These are phyloP conservation scores for Zymoseptoria tritici DNA, from an alignment of 2,329 filamentous ascomycete genomes.

Conservation along the genomic window DNA sequence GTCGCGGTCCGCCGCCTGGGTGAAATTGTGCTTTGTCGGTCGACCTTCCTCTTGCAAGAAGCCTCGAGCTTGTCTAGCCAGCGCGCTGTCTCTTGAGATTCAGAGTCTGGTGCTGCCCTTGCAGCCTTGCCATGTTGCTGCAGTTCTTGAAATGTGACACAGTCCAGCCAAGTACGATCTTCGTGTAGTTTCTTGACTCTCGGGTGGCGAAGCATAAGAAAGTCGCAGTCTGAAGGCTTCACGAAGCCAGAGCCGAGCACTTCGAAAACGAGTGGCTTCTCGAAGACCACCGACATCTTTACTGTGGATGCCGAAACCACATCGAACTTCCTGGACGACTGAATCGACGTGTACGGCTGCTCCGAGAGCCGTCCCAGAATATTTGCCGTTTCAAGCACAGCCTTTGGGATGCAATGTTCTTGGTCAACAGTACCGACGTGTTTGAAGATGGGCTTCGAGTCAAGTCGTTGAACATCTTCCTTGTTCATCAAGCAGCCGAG, in stretches of 20 bases:
- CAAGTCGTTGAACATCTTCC: constrained; percentile 46
- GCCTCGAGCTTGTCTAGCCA: constrained; percentile 57
- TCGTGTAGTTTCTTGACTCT: constrained; percentile 67
- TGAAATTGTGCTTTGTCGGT: constrained; percentile 18
- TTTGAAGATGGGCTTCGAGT: constrained; percentile 53
- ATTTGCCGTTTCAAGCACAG: constrained; percentile 39
- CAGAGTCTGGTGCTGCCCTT: constrained; percentile 44
- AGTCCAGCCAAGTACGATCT: constrained; percentile 63
- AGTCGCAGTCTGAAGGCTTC: constrained; percentile 59
- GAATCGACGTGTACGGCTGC: constrained; percentile 22
- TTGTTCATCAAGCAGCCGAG: constrained; percentile 69
- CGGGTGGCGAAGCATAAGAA: constrained; percentile 71
- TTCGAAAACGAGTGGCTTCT: constrained; percentile 67
- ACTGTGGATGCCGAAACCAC: constrained; percentile 10
- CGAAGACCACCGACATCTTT: constrained; percentile 51
- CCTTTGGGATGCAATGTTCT: constrained; percentile 40
- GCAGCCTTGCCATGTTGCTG: constrained; percentile 58
- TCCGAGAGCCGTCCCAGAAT: constrained; percentile 33
- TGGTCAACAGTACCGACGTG: constrained; percentile 52
- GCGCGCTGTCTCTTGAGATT: constrained; percentile 52
- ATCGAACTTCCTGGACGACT: constrained; percentile 17
- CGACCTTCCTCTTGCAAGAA: constrained; percentile 23
- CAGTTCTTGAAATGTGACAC: constrained; percentile 61
- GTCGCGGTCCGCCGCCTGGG: constrained; percentile 2
- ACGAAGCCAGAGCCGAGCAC: constrained; percentile 74